phyloP scores from a whole-genome alignment of 2,329 filamentous ascomycete genomes.

The Ambrosiella cleistominuta region DNA sequence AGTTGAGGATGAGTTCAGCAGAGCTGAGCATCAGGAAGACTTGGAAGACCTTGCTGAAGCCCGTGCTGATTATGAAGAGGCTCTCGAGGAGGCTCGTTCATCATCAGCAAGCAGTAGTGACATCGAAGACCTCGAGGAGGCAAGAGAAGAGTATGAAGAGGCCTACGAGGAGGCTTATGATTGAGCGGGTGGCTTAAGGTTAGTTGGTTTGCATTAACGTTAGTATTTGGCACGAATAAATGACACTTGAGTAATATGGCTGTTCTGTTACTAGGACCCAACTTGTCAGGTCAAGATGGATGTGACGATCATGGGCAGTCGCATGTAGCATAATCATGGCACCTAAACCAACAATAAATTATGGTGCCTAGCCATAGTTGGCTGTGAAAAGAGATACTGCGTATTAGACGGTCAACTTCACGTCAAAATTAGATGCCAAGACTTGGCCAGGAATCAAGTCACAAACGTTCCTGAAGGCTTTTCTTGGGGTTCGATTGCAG shows the following conservation, averaged over 20 bases:
- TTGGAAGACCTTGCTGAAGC: slow-evolving; percentile 27
- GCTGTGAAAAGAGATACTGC: neutral
- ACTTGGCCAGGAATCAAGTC: neutral
- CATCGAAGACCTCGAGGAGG: slow-evolving; percentile 33
- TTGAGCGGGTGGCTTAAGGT: slow-evolving; percentile 15
- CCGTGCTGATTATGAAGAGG: slow-evolving; percentile 27
- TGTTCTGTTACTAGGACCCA: too few species aligned
- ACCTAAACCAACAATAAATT: too few species aligned
- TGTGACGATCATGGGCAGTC: too few species aligned
- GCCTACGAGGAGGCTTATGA: slow-evolving; percentile 31
- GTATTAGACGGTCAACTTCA: neutral
- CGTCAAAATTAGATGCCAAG: neutral
- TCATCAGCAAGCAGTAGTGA: slow-evolving; percentile 31
- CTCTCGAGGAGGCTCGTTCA: slow-evolving; percentile 22
- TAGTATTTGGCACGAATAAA: neutral
- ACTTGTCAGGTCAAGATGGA: too few species aligned
- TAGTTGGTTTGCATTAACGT: neutral
- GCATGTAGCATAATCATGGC: too few species aligned
- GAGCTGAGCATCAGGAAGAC: slow-evolving; percentile 19
- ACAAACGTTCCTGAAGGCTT: neutral
- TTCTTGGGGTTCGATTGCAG: neutral
- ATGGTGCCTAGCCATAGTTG: too few species aligned
- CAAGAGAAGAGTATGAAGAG: slow-evolving; percentile 23
- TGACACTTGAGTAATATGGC: too few species aligned
- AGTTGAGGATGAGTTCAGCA: slow-evolving; percentile 16